Base-by-base conservation (phyloP, 306 rosid genomes). In the Rosa chinensis region DNA sequence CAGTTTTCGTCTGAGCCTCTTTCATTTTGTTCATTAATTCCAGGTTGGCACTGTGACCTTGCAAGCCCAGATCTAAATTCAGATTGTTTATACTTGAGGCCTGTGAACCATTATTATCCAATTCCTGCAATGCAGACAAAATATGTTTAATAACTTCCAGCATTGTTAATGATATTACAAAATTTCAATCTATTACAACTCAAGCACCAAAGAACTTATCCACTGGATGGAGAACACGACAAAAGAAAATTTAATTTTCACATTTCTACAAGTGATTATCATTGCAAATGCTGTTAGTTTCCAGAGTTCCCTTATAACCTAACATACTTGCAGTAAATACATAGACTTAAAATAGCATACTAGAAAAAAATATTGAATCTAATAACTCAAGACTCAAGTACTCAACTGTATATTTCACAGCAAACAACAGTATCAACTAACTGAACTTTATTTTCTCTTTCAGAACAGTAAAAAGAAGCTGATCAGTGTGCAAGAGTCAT, bases 11-110 rank as follows among this genome's bases (percentile, higher is more conserved):
- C 74, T 72, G 83, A 79, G 52, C 78, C 70, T 78, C 88, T 21
- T 32, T 39, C 75, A 48, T 72, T 70, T 48, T 81, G 50, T 53
- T 35, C 25, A 47, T 8, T 8, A 66, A 23, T 13, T 77, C 80
- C 75, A 20, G 72, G 67, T 80, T 81, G 28, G 20, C 74, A 43
- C 64, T 49, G 75, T 77, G 81, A 62, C 89, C 89, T 40, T 83
- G 83, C 67, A 88, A 78, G 75, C 81, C 84, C 70, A 88, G 86
- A 77, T 68, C 94, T 28, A 88, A 81, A 79, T 92, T 91, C 88
- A 87, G 75, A 70, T 75, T 70, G 53, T 59, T 78, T 2, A 52
- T 76, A 56, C 82, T 59, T 58, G 89, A 82, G 78, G 77, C 89
- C 90, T 84, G 89, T 66, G 80, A 59, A 43, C 79, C 79, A 35